Evolutionary conservation across 2,329 filamentous ascomycete genomes (phyloP), one percentile per base, ranked within the genome.

Genomic region (Monosporascus sp.): DNA sequence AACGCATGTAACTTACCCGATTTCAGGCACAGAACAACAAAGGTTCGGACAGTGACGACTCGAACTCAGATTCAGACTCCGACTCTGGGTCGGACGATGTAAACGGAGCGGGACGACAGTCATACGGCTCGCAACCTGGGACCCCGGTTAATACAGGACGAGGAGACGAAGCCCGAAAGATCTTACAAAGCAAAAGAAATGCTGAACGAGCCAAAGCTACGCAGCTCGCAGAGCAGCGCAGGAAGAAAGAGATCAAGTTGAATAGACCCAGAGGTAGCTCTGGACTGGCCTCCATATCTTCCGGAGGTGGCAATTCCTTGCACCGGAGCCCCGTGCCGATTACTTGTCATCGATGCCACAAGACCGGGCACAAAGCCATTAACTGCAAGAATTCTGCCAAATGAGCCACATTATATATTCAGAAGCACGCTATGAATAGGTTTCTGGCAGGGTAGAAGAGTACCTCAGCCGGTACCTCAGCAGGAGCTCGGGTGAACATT

Each of bases 171-270:
- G 3, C 57, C 49, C 60, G 57, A 35, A 58, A 58, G 44, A 48
- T 70, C 7, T 73, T 73, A 45, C 73, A 73, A 58, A 74, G 75
- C 40, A 77, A 76, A 63, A 75, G 74, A 61, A 76, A 77, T 48
- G 71, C 71, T 26, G 77, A 79, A 54, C 73, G 74, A 49, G 71
- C 71, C 24, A 78, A 76, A 58, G 70, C 73, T 14, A 71, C 72
- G 58, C 74, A 82, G 58, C 68, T 85, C 19, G 79, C 81, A 7
- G 80, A 82, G 43, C 78, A 80, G 64, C 74, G 84, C 45, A 79
- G 81, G 62, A 84, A 84, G 67, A 87, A 86, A 66, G 82, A 87
- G 52, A 76, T 89, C 50, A 85, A 86, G 56, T 70, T 90, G 52
- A 86, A 86, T 63, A 76, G 76, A 24, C 66, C 61, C n/a, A 63